Conservation (phyloP, 2,329 filamentous ascomycete genomes). For the Elsinoe arachidis region DNA sequence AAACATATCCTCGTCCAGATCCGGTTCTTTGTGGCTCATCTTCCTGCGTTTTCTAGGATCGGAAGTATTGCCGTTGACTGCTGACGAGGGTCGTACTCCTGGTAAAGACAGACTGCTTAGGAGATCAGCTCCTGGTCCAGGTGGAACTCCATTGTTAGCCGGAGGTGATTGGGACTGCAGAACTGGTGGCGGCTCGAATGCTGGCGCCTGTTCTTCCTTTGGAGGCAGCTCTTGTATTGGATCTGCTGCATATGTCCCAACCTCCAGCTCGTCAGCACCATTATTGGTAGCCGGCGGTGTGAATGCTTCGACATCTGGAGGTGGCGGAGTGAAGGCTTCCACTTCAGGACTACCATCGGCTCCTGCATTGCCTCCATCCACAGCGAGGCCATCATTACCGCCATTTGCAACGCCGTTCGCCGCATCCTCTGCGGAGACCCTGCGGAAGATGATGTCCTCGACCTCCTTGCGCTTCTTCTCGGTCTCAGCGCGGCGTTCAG, state of each 20-base stretch:
- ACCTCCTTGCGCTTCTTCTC: constrained; percentile 81
- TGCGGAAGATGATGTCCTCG: constrained; percentile 83
- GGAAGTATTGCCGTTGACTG: constrained; percentile 10
- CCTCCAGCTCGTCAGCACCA: constrained; percentile 15
- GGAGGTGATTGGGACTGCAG: constrained; percentile 12
- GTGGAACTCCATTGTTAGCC: neutral
- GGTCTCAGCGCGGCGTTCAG: constrained; percentile 59
- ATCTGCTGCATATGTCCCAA: constrained; percentile 16
- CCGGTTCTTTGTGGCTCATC: constrained; percentile 24
- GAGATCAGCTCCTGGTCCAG: constrained; percentile 19
- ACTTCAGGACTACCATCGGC: constrained; percentile 31
- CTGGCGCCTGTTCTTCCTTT: constrained; percentile 24
- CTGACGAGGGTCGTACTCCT: constrained; percentile 21
- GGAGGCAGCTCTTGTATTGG: constrained; percentile 22
- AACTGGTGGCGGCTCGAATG: constrained; percentile 21
- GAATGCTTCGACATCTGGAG: constrained; percentile 75
- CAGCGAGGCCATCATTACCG: constrained; percentile 22
- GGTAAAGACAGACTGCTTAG: constrained; percentile 22
- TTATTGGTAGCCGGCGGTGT: constrained; percentile 50
- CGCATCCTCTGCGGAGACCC: constrained; percentile 47
- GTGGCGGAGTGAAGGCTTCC: constrained; percentile 50
- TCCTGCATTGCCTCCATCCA: neutral
- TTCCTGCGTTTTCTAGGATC: constrained; percentile 31
- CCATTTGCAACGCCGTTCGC: neutral
- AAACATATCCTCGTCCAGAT: constrained; percentile 26